These are phyloP conservation scores for Thymus quinquecostatus DNA, from an alignment of 257 asterid species.

Conservation along the genomic window DNA sequence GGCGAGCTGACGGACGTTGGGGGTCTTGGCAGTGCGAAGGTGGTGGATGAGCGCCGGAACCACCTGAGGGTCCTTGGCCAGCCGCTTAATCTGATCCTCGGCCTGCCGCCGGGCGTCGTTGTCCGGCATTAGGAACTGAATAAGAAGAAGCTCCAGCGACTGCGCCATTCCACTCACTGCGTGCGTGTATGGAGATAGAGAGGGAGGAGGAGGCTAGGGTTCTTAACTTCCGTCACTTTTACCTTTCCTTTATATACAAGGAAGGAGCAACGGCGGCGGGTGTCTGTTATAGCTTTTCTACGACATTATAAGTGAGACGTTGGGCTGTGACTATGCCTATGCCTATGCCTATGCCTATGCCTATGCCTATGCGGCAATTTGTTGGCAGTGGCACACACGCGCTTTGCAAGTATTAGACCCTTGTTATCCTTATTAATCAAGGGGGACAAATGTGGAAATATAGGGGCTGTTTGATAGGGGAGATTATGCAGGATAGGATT, in stretches of 20 bases:
- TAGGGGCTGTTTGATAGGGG: no score
- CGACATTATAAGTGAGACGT: no score
- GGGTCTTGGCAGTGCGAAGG: conserved; percentile 98
- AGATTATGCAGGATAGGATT: no score
- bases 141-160: conserved; percentile 82
- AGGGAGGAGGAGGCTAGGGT: conserved; percentile 36
- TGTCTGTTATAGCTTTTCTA: background rate
- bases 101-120: conserved; percentile 99
- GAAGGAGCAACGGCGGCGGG: conserved; percentile 46
- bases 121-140: conserved; percentile 96
- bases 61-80: conserved; percentile 96
- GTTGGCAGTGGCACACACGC: no score
- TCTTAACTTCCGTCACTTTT: background rate
- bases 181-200: conserved; percentile 16
- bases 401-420: no score
- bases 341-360: no score
- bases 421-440: no score
- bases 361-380: no score
- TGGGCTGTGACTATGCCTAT: no score
- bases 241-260: conserved; percentile 39
- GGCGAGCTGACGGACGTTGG: conserved; percentile 94
- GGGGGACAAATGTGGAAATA: no score
- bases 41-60: conserved; percentile 91
- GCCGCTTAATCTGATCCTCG: conserved; percentile 95
- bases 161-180: conserved; percentile 70